These are phyloP conservation scores for Mimosa pudica DNA, from an alignment of 306 rosid genomes.

Conservation along the genomic window DNA sequence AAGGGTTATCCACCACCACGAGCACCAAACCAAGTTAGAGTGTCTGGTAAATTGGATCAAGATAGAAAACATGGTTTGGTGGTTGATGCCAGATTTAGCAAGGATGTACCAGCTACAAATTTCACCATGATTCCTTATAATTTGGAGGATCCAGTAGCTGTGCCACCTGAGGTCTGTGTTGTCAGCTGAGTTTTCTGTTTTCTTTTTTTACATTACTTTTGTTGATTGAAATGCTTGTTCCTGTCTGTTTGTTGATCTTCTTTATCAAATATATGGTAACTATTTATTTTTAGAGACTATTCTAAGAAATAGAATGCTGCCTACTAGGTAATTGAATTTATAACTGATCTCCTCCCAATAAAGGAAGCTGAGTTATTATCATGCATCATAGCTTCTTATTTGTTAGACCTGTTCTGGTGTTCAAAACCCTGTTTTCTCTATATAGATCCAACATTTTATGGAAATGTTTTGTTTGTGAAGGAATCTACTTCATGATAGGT, in stretches of 20 bases:
- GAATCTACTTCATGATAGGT: not conserved
- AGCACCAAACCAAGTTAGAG: slow-evolving; percentile 48
- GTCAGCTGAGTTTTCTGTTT: slow-evolving; percentile 2
- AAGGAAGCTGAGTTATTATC: slow-evolving; percentile 18
- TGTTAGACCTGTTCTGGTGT: slow-evolving; percentile 24
- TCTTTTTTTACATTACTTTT: slow-evolving; percentile 4
- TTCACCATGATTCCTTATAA: slow-evolving; percentile 38
- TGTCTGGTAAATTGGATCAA: slow-evolving; percentile 40
- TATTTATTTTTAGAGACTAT: slow-evolving; percentile 4
- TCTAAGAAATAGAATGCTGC: slow-evolving; percentile 3
- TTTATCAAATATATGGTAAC: slow-evolving; percentile 13
- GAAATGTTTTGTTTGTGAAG: not conserved
- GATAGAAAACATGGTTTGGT: slow-evolving; percentile 49
- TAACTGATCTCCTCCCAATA: slow-evolving; percentile 2
- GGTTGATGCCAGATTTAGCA: slow-evolving; percentile 46
- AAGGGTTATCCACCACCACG: slow-evolving; percentile 60
- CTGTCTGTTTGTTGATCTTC: not conserved
- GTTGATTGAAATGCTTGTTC: slow-evolving; percentile 32
- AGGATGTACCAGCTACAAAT: slow-evolving; percentile 47
- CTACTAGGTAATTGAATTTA: not conserved
- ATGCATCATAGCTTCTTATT: slow-evolving; percentile 32
- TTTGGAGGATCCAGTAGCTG: slow-evolving; percentile 67
- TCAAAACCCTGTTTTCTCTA: slow-evolving; percentile 1
- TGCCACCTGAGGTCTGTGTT: slow-evolving; percentile 92
- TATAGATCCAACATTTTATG: slow-evolving; percentile 16